A percentile compares a stretch with the other conserved stretches of the same genome.
Conservation (phyloP, 2,329 filamentous ascomycete species). For the Aureobasidium sp. region DNA sequence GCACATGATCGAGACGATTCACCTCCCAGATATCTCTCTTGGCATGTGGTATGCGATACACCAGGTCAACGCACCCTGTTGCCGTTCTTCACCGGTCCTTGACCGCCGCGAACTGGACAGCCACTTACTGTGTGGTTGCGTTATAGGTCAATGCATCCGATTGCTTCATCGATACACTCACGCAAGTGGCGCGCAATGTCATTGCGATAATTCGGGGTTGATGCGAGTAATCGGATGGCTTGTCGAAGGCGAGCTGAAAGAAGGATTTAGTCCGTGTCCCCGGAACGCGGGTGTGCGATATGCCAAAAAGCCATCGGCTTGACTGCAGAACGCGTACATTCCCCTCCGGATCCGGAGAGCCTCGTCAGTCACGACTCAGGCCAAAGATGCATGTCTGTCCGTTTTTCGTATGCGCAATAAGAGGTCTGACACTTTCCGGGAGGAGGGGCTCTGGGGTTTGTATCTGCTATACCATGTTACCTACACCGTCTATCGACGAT, state of each 20-base stretch:
- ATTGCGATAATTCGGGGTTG: neutral
- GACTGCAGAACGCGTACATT: neutral
- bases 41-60: neutral
- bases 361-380: neutral
- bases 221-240: neutral
- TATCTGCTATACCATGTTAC: neutral
- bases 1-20: neutral
- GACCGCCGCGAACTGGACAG: neutral
- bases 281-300: neutral
- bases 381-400: neutral
- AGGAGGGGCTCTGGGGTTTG: neutral
- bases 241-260: slow-evolving; percentile 5
- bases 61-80: neutral
- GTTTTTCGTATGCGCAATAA: neutral
- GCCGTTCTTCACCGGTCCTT: neutral
- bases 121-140: slow-evolving; percentile 3
- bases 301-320: neutral
- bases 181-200: neutral
- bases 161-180: neutral
- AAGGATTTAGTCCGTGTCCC: neutral
- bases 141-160: neutral
- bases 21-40: neutral
- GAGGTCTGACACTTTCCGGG: neutral
- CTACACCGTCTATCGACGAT: neutral
- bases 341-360: neutral